Base-by-base conservation (phyloP, 164 flowering plant genomes). In the Vitis cinerea region DNA sequence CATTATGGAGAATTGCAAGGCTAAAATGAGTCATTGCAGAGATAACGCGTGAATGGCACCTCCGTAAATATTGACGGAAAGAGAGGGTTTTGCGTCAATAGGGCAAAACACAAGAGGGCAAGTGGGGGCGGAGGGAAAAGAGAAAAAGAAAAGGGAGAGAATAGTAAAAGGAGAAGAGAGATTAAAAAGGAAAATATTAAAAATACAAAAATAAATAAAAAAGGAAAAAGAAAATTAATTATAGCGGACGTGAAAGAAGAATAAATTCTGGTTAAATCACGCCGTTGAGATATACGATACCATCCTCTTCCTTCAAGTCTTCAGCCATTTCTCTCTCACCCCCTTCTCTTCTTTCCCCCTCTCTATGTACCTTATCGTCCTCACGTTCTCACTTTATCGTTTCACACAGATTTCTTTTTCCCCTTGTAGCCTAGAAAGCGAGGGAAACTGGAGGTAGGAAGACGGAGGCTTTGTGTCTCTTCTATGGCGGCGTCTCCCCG, bases 201-300 rank as follows among this genome's bases (percentile, higher is more conserved):
- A 55, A 55, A 31, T 1, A n/a, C 23, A 16, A 51, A 13, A 13
- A 48, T 44, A 37, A 13, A 16, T 31, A 30, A 71, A 12, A 48
- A 55, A 61, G 50, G 59, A 69, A 70, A 64, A 48, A 37, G 8
- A 9, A 48, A 14, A 31, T 56, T 19, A n/a, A 58, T 16, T 29
- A 30, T 54, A 7, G 76, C 89, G 95, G 95, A 85, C 86, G 69
- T 64, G 78, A 85, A 59, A 65, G 31, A n/a, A 8, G 67, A 79
- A 65, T 83, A 51, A 79, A 86, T 48, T 81, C 48, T 64, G 77
- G 76, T 84, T 85, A 31, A 76, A 76, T 76, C 53, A 59, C 60
- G 72, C 77, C 75, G 78, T 74, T 82, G 80, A 77, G 78, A 59
- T 67, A 65, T 83, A 67, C 44, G 59, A 49, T 47, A 30, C 66